These are phyloP conservation scores for Cicer yamashitae DNA, from an alignment of 306 rosid genomes.

Conservation along the genomic window DNA sequence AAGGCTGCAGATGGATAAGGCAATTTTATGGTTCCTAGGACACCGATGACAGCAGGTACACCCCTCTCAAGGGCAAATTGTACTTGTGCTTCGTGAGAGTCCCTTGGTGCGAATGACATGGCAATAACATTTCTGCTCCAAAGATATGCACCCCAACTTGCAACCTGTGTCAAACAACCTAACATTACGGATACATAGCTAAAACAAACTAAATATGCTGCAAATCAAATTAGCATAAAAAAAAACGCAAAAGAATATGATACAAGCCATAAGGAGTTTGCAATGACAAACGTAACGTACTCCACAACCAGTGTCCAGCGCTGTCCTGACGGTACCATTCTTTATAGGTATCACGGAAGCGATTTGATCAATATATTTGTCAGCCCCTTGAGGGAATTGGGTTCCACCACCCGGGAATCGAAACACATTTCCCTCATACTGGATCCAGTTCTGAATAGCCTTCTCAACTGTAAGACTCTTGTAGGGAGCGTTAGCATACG, in stretches of 20 bases:
- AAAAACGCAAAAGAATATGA: constrained; percentile 9
- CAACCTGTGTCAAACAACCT: constrained; percentile 65
- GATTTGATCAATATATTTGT: constrained; percentile 88
- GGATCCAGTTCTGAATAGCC: constrained; percentile 99
- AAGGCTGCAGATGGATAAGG: constrained; percentile 94
- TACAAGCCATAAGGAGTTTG: constrained; percentile 24
- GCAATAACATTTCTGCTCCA: constrained; percentile 88
- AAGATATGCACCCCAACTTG: constrained; percentile 98
- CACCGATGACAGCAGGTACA: constrained; percentile 93
- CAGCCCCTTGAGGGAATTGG: constrained; percentile 97
- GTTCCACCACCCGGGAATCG: constrained; percentile 97
- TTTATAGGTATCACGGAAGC: constrained; percentile 93
- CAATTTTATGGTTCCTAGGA: constrained; percentile 80
- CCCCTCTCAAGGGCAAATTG: constrained; percentile 99
- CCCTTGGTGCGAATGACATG: constrained; percentile 98
- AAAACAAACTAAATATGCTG: constrained; percentile 25
- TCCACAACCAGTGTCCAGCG: constrained; percentile 99
- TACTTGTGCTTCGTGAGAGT: constrained; percentile 96
- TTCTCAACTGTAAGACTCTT: constrained; percentile 98
- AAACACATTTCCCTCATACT: constrained; percentile 92
- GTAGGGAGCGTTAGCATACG: constrained; percentile 94
- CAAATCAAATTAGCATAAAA: constrained; percentile 23
- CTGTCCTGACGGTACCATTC: constrained; percentile 90
- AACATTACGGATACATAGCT: constrained; percentile 30
- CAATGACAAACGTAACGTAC: constrained; percentile 61